Base-by-base conservation (phyloP, 1,284 basidiomycete species). In the Caloboletus inedulis region DNA sequence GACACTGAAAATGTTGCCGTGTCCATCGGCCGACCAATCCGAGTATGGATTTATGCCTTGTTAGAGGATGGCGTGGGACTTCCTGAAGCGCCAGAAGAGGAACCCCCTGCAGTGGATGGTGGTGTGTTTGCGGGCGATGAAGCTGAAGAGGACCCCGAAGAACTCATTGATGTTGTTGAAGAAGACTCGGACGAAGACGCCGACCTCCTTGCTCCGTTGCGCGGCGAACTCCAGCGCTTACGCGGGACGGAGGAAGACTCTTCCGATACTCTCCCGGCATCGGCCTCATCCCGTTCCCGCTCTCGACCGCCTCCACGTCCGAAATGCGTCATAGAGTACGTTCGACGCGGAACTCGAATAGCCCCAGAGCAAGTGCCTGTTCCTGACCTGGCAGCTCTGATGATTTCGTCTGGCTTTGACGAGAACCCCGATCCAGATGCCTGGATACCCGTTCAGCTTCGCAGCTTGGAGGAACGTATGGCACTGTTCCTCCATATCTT, bases 341-440 rank as follows among this genome's bases (percentile, higher is more conserved):
- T 87, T 36, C 82, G 91, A 16, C 81, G 85, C 27, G 89, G 90
- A 4, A 80, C 81, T 2, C 77, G 86, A 33, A 74, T 89, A 51
- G 80, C 79, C 4, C 65, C 79, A 19, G 83, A 87, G 55, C 72
- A 74, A n/a, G 72, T 89, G 7, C 51, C 56, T 0, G 80, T 89
- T 6, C 72, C 72, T 14, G 63, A 77, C 6, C 61, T 89, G 8
- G 53, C 67, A 19, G 70, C 75, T 9, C 66, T 87, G 12, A 66
- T 86, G 18, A 59, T 64, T 7, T 72, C 73, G 58, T 79, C 54
- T 58, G 71, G 36, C 62, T 70, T 55, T 37, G 64, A 51, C 12
- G 54, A 47, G 14, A 60, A 59, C 27, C 60, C 68, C 37, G 63
- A 68, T 33, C 53, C 61, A 30, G 59, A 69, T 14, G 57, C 62